Conservation (phyloP, 2,329 filamentous ascomycete genomes). For the Didymella keratinophila region DNA sequence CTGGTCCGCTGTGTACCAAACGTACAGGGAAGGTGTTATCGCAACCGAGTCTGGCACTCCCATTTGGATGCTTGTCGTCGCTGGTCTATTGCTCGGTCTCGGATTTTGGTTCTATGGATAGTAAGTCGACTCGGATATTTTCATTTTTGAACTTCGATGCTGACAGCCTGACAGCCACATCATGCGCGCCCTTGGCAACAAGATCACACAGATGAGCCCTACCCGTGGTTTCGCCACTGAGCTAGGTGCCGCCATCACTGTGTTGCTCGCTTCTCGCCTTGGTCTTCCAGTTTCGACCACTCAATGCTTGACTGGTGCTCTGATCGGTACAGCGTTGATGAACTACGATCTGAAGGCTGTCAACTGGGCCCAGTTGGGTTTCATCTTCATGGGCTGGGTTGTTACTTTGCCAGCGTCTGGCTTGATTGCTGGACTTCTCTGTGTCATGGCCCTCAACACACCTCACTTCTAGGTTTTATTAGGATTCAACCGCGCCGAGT, state of each 20-base stretch:
- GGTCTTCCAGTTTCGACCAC: conserved; percentile 70
- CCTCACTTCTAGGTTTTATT: conserved; percentile 42
- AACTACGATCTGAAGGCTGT: conserved; percentile 49
- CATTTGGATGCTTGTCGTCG: conserved; percentile 66
- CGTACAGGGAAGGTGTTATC: conserved; percentile 62
- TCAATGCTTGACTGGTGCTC: conserved; percentile 57
- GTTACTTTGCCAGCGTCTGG: conserved; percentile 54
- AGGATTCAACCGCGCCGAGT: neutral
- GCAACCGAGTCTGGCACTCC: conserved; percentile 61
- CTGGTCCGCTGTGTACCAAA: conserved; percentile 68
- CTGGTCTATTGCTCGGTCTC: conserved; percentile 61
- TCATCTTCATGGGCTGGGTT: conserved; percentile 55
- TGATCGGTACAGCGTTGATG: conserved; percentile 40
- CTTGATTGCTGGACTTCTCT: conserved; percentile 51
- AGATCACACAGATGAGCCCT: conserved; percentile 67
- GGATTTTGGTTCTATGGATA: conserved; percentile 70
- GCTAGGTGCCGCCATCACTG: conserved; percentile 63
- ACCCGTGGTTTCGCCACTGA: conserved; percentile 57
- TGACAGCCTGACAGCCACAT: conserved; percentile 54
- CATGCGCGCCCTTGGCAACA: conserved; percentile 68
- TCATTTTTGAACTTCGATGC: neutral
- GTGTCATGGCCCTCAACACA: conserved; percentile 54
- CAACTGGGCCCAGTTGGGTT: conserved; percentile 53
- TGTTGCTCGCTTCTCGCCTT: conserved; percentile 69
- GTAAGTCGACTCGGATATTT: neutral